Conservation (phyloP, 768 basidiomycete species). For the Amanita exitialis region DNA sequence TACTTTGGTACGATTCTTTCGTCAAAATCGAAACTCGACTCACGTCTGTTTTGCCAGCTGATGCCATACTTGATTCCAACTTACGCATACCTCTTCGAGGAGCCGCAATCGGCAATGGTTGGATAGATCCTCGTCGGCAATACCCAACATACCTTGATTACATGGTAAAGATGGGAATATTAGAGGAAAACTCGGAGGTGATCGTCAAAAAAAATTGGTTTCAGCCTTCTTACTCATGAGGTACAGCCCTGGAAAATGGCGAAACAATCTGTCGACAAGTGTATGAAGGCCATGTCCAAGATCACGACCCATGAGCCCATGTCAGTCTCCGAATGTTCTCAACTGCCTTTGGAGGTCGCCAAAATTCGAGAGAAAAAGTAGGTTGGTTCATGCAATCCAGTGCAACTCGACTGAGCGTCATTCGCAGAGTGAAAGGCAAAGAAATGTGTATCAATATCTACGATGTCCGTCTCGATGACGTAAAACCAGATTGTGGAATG, state of each 20-base stretch:
- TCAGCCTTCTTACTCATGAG: neutral
- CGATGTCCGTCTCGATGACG: slow-evolving; percentile 86
- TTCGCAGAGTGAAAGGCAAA: slow-evolving; percentile 50
- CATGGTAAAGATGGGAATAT: slow-evolving; percentile 65
- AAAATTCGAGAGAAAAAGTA: slow-evolving; percentile 30
- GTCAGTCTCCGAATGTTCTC: slow-evolving; percentile 45
- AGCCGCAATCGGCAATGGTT: slow-evolving; percentile 92
- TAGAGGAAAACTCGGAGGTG: slow-evolving; percentile 66
- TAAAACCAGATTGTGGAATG: slow-evolving; percentile 85
- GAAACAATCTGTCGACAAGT: slow-evolving; percentile 48
- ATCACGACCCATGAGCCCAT: slow-evolving; percentile 47
- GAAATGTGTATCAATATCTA: slow-evolving; percentile 89
- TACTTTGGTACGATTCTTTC: slow-evolving; percentile 58
- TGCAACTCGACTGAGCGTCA: neutral
- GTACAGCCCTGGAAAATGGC: slow-evolving; percentile 50
- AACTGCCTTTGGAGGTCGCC: slow-evolving; percentile 38
- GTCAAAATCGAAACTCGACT: neutral
- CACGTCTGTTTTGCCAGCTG: slow-evolving; percentile 37
- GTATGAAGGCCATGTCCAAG: slow-evolving; percentile 35
- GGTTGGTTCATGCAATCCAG: slow-evolving; percentile 4
- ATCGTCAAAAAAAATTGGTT: slow-evolving; percentile 13
- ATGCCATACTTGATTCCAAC: slow-evolving; percentile 58
- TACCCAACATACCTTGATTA: slow-evolving; percentile 89
- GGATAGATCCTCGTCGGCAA: slow-evolving; percentile 87
- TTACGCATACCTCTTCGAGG: slow-evolving; percentile 63